phyloP scores from a whole-genome alignment of 805 yeast species.

The Teunomyces panamensis region DNA sequence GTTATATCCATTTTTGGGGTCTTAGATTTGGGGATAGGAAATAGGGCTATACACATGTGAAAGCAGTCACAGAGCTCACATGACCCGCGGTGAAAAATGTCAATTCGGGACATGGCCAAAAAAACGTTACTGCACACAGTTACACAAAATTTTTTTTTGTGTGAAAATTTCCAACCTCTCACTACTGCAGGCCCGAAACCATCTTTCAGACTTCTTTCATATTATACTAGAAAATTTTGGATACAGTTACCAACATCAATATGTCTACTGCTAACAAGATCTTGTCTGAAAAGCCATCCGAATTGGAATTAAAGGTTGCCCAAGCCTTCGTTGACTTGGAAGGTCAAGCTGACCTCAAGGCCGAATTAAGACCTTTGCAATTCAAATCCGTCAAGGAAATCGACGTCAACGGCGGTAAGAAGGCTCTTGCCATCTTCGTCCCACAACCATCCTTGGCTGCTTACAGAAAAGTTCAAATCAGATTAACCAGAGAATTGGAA shows the following conservation, averaged over 20 bases:
- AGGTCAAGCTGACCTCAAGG: conserved; percentile 93
- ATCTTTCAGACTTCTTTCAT: conserved; percentile 2
- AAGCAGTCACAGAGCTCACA: conserved; percentile 13
- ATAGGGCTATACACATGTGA: conserved; percentile 5
- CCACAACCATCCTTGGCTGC: conserved; percentile 92
- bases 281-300: conserved; percentile 92
- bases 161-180: conserved; percentile 4
- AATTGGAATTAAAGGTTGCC: conserved; percentile 98
- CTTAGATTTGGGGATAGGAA: not conserved
- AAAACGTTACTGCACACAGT: not conserved
- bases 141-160: conserved; percentile 2
- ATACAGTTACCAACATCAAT: conserved; percentile 19
- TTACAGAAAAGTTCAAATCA: conserved; percentile 96
- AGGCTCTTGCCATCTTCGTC: conserved; percentile 96
- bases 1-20: too few species aligned
- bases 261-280: conserved; percentile 98
- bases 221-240: conserved; percentile 11
- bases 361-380: conserved; percentile 97
- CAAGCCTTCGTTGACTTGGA: conserved; percentile 98
- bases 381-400: conserved; percentile 98
- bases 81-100: conserved; percentile 3
- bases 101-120: not conserved
- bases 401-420: conserved; percentile 97
- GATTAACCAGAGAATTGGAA: conserved; percentile 98
- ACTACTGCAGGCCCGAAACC: conserved; percentile 1